Conservation (phyloP, 2,329 filamentous ascomycete species). For the Arachnomyces sp. region DNA sequence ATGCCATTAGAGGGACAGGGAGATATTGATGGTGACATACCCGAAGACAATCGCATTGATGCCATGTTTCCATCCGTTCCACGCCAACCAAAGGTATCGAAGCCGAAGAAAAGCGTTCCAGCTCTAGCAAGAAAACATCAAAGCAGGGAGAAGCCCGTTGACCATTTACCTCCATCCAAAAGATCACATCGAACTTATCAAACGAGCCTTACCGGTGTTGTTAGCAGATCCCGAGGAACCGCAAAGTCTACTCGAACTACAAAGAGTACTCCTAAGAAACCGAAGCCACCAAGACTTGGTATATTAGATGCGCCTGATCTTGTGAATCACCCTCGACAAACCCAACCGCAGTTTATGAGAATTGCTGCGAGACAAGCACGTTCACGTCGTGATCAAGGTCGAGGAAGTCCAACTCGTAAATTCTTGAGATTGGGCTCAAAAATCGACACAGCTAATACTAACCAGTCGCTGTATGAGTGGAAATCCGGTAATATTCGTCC, state of each 20-base stretch:
- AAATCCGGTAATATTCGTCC: constrained; percentile 36
- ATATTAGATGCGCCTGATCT: constrained; percentile 45
- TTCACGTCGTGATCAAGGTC: constrained; percentile 39
- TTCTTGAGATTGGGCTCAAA: constrained; percentile 44
- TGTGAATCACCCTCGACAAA: constrained; percentile 16
- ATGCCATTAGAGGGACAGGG: constrained; percentile 17
- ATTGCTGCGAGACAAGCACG: constrained; percentile 48
- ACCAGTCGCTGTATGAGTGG: constrained; percentile 43
- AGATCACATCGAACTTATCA: constrained; percentile 24
- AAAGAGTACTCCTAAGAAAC: constrained; percentile 13
- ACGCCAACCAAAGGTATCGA: constrained; percentile 13
- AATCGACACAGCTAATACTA: constrained; percentile 49
- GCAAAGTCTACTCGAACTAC: constrained; percentile 2
- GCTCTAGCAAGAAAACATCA: constrained; percentile 3
- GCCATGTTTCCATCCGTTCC: constrained; percentile 29
- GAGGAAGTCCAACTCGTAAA: constrained; percentile 45
- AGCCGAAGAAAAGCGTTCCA: constrained; percentile 14
- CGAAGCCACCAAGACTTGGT: constrained; percentile 29
- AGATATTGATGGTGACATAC: constrained; percentile 25
- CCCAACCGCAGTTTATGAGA: constrained; percentile 47
- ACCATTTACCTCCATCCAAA: constrained; percentile 8
- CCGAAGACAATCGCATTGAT: constrained; percentile 36
- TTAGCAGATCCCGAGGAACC: constrained; percentile 13
- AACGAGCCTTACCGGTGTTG: constrained; percentile 28
- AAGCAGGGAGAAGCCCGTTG: constrained; percentile 3